Percentiles rank a stretch among this genome's conserved stretches.
Evolutionary conservation across 2,329 filamentous ascomycete species (phyloP).

Genomic region (Botrytis byssoidea): DNA sequence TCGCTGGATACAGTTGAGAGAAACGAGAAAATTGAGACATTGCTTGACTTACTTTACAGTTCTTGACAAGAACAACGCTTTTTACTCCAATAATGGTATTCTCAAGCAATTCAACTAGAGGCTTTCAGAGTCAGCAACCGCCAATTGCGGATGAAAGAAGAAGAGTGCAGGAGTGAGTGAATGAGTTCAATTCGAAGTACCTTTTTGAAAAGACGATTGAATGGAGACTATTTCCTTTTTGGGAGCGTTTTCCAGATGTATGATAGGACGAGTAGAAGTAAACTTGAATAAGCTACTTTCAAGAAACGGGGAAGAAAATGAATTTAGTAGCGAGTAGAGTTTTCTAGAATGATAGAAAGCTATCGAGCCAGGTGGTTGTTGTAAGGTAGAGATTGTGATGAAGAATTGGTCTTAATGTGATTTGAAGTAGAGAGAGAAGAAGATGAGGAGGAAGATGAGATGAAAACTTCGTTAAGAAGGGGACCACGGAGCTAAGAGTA

Average conservation of each 20-base stretch:
- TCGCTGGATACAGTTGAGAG: neutral
- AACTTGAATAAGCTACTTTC: conserved; percentile 24
- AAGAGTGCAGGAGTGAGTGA: neutral
- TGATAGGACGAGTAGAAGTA: conserved; percentile 18
- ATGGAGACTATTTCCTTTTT: conserved; percentile 13
- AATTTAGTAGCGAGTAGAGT: conserved; percentile 37
- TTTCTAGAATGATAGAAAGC: conserved; percentile 40
- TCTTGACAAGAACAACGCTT: conserved; percentile 26
- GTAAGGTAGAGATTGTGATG: conserved; percentile 35
- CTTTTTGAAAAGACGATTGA: conserved; percentile 25
- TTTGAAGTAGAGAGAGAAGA: conserved; percentile 24
- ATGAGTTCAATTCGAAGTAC: conserved; percentile 23
- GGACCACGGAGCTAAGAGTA: neutral
- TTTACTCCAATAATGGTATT: conserved; percentile 22
- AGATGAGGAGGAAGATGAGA: conserved; percentile 20
- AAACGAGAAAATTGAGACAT: neutral
- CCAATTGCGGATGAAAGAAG: neutral
- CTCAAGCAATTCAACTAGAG: conserved; percentile 28
- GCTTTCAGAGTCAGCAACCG: conserved; percentile 22
- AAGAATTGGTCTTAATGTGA: conserved; percentile 31
- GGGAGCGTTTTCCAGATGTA: conserved; percentile 19
- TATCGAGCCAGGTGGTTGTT: conserved; percentile 40
- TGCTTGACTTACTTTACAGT: conserved; percentile 32
- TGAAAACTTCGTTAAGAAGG: neutral
- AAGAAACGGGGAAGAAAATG: conserved; percentile 27